Base-by-base conservation (phyloP, 2,329 filamentous ascomycete genomes). In the Septoria linicola region DNA sequence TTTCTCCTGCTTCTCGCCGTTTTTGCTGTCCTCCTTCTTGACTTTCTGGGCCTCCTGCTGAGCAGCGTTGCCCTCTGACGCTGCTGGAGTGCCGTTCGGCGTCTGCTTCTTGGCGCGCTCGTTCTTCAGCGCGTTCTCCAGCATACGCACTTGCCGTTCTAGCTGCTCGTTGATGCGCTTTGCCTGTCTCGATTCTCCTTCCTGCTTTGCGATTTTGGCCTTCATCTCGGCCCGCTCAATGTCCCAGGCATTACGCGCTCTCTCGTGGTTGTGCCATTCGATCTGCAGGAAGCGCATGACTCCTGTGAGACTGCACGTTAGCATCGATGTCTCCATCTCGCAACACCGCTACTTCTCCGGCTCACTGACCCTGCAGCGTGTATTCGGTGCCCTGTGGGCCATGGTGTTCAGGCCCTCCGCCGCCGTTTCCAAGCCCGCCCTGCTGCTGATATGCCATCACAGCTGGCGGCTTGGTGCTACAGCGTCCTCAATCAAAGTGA, bases 141-240 rank as follows among this genome's bases (percentile, higher is more conserved):
- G 79, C 72, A 97, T 89, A 48, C 84, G 79, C 53, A 97, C 87
- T 67, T 96, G 95, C 75, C 90, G 90, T 69, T 89, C 90, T 48
- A 96, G 75, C 27, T 90, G 89, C 71, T 91, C 90, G 64, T 95
- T 91, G 51, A 91, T 83, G 55, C 88, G 87, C 72, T 95, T 93
- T 43, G 88, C 86, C 60, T 92, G 89, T 59, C 91, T 81, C 25
- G 86, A 82, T 61, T 95, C 89, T 48, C 93, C 93, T 73, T 99
- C 93, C 59, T 97, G 82, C 65, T 88, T 87, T 44, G 92, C 92
- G 74, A 99, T 96, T 66, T 95, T 85, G 61, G 89, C 90, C 76
- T 95, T 96, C 93, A 99, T 97, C 75, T 99, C 93, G 65, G 95
- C 93, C 68, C 90, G 86, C 73, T 99, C 93, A 69, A 99, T 99